phyloP scores from a whole-genome alignment of 2,329 filamentous ascomycete species.

The Verticillium zaregamsianum region DNA sequence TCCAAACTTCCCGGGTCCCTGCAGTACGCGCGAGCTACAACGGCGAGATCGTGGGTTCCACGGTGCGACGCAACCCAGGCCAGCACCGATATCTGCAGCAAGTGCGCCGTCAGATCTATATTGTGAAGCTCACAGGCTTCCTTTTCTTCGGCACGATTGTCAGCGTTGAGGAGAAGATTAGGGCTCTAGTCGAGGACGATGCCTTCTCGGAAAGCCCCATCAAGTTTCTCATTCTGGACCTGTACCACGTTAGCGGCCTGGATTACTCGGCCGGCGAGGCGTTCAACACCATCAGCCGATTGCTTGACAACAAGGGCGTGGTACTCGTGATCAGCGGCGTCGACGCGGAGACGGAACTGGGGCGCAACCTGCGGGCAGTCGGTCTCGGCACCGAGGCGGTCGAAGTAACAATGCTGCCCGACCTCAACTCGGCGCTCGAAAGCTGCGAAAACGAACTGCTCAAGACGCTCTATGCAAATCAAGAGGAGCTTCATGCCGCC shows the following conservation, averaged over 20 bases:
- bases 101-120: conserved; percentile 81
- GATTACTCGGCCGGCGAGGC: conserved; percentile 97
- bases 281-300: conserved; percentile 85
- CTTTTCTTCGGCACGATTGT: conserved; percentile 99
- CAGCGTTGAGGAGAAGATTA: conserved; percentile 85
- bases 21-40: conserved; percentile 89
- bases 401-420: conserved; percentile 76
- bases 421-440: conserved; percentile 90
- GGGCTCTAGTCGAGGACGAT: conserved; percentile 76
- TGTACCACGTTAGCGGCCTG: conserved; percentile 84
- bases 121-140: conserved; percentile 89
- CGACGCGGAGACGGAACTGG: conserved; percentile 69
- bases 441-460: conserved; percentile 93
- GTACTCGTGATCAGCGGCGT: conserved; percentile 81
- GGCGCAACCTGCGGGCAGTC: conserved; percentile 75
- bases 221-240: conserved; percentile 83
- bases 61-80: conserved; percentile 83
- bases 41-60: conserved; percentile 84
- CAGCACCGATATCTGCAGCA: conserved; percentile 83
- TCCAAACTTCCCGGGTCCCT: conserved; percentile 85
- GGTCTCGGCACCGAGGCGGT: conserved; percentile 72
- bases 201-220: conserved; percentile 75
- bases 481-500: conserved; percentile 52
- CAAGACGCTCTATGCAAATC: conserved; percentile 70
- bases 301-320: conserved; percentile 73